Base-by-base conservation (phyloP, 2,329 filamentous ascomycete species). In the Colletotrichum lupini region DNA sequence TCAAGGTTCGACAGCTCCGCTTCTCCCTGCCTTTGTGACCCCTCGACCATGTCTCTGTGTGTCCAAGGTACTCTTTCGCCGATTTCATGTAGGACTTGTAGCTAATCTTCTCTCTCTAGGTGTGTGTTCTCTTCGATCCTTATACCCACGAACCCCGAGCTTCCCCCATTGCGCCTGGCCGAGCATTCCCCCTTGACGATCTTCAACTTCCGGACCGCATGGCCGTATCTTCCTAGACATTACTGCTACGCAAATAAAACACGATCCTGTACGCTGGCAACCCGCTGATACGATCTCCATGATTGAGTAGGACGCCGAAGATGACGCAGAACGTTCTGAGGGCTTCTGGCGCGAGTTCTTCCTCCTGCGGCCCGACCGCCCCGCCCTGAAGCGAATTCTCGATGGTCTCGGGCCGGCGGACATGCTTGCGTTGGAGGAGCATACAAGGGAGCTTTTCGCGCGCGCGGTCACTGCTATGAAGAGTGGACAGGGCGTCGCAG, bases 291-390 rank as follows among this genome's bases (percentile, higher is more conserved):
- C 30, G n/a, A 5, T 22, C 28, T 19, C 16, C n/a, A 19, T 30
- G 37, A 35, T 42, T 57, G 37, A 28, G 37, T 46, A 65, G 35
- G 81, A 93, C 84, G 90, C 92, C 76, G 89, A 91, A 67, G 89
- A 93, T 74, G 89, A 91, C 72, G 83, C 86, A 64, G 92, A 95
- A 32, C 93, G 93, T 75, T 90, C 94, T 0, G 95, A 98, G 74
- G 96, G 95, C 56, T 99, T 98, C 85, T 99, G 97, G 97, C 89
- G 91, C 76, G 97, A 98, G 83, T 95, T 99, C 84, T 99, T 99
- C 82, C 89, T 99, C 49, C 87, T 98, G 72, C 92, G 92, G 75
- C 95, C 96, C 26, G 95, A 98, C 80, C 88, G 90, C 67, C 82
- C 87, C 5, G 89, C 91, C 61, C 85, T 99, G 76, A 89, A 91